phyloP scores from a whole-genome alignment of 2,329 filamentous ascomycete species.

The Xylaria polymorpha region DNA sequence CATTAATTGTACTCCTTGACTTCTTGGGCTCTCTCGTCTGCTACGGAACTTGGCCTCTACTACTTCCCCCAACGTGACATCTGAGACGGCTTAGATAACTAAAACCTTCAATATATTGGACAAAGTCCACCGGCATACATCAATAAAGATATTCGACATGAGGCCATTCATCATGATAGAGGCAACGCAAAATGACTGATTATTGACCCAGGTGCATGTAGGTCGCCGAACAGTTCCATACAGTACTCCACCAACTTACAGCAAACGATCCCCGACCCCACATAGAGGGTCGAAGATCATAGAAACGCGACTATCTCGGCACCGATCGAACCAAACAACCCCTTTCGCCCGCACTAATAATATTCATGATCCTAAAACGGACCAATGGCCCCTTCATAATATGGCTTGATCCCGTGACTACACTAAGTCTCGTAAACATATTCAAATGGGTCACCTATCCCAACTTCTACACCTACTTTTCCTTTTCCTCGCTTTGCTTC shows the following conservation, averaged over 20 bases:
- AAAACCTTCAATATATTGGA: neutral
- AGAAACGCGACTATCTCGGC: neutral
- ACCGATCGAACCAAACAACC: no score
- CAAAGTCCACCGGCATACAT: neutral
- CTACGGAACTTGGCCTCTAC: neutral
- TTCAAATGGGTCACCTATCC: constrained; percentile 9
- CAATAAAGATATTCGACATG: neutral
- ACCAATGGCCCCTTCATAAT: neutral
- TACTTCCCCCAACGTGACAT: neutral
- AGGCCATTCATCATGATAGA: neutral
- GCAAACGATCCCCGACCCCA: neutral
- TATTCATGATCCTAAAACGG: neutral
- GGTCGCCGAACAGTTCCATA: neutral
- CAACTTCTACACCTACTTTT: constrained; percentile 1
- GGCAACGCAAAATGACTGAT: neutral
- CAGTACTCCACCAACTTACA: constrained; percentile 3
- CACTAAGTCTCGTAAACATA: neutral
- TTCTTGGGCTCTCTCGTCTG: neutral
- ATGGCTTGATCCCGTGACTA: neutral
- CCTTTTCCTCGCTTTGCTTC: constrained; percentile 10
- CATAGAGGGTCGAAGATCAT: neutral
- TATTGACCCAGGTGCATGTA: neutral
- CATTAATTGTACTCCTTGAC: neutral
- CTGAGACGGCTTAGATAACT: neutral
- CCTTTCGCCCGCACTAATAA: no score